A percentile compares a stretch with the other conserved stretches of the same genome.
These are phyloP conservation scores for Citrus australasica DNA, from an alignment of 345 rosid genomes.

Conservation along the genomic window DNA sequence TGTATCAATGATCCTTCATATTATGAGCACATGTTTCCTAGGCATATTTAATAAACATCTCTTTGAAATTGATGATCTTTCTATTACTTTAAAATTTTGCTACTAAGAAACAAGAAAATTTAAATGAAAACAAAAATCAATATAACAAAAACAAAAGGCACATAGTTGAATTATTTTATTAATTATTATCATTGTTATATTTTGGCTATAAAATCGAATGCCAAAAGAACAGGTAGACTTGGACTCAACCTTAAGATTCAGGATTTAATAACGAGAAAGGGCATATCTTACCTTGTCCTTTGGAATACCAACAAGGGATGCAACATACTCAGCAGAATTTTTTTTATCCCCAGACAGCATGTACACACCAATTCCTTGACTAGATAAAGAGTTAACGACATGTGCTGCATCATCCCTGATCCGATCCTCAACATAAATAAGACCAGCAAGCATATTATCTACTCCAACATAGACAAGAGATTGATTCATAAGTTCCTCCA, in stretches of 20 bases:
- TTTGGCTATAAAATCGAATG: not conserved
- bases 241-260: not conserved
- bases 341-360: conserved; percentile 96
- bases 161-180: not conserved
- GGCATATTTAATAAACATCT: not conserved
- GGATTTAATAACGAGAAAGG: not conserved
- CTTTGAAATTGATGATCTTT: not conserved
- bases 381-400: conserved; percentile 63
- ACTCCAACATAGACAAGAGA: conserved; percentile 85
- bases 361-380: conserved; percentile 71
- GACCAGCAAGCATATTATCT: conserved; percentile 69
- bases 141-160: not conserved
- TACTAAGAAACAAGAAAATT: too few species aligned
- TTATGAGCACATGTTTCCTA: not conserved
- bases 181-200: too few species aligned
- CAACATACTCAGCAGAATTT: conserved; percentile 79
- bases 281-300: conserved; percentile 55
- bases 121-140: not conserved
- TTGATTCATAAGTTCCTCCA: conserved; percentile 53
- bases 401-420: conserved; percentile 85
- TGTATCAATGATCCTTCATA: not conserved
- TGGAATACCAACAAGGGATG: conserved; percentile 83
- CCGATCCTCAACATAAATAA: conserved; percentile 80
- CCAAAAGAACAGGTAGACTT: not conserved
- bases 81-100: not conserved